These are phyloP conservation scores for Penicillium goetzii DNA, from an alignment of 495 filamentous ascomycete genomes.

Conservation along the genomic window DNA sequence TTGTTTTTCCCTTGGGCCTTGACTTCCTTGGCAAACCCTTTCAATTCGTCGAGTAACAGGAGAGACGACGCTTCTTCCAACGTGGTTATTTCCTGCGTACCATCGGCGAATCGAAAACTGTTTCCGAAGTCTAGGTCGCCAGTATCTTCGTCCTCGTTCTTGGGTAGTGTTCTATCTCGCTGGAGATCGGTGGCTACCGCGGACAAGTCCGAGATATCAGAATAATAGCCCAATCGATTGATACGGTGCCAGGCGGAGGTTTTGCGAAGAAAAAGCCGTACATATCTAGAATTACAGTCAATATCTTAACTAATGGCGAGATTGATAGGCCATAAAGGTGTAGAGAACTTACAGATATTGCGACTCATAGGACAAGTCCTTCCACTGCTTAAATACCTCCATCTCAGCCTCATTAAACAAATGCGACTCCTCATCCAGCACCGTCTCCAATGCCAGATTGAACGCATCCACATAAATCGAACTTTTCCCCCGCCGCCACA, in stretches of 20 bases:
- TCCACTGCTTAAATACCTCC: slow-evolving; percentile 78
- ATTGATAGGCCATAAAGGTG: background rate
- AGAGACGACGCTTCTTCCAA: slow-evolving; percentile 86
- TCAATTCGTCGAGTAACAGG: slow-evolving; percentile 84
- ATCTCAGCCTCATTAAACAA: slow-evolving; percentile 83
- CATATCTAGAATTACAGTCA: slow-evolving; percentile 61
- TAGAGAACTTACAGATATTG: slow-evolving; percentile 77
- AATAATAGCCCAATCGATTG: slow-evolving; percentile 72
- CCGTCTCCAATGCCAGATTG: slow-evolving; percentile 88
- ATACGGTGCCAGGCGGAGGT: slow-evolving; percentile 93
- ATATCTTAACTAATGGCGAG: slow-evolving; percentile 2
- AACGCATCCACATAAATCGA: slow-evolving; percentile 99
- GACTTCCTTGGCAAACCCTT: slow-evolving; percentile 79
- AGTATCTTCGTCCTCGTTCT: slow-evolving; percentile 48
- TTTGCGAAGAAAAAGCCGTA: slow-evolving; percentile 91
- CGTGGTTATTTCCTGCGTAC: slow-evolving; percentile 71
- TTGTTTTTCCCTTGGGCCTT: slow-evolving; percentile 92
- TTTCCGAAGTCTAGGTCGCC: slow-evolving; percentile 43
- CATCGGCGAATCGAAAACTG: slow-evolving; percentile 78
- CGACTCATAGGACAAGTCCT: slow-evolving; percentile 74
- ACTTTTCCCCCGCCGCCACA: slow-evolving; percentile 67
- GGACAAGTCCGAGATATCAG: slow-evolving; percentile 77
- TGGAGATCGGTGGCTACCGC: slow-evolving; percentile 64
- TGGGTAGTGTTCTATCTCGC: slow-evolving; percentile 42
- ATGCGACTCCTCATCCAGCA: slow-evolving; percentile 85